Evolutionary conservation across 2,329 filamentous ascomycete genomes (phyloP).

Genomic region (Fusarium hainanense): DNA sequence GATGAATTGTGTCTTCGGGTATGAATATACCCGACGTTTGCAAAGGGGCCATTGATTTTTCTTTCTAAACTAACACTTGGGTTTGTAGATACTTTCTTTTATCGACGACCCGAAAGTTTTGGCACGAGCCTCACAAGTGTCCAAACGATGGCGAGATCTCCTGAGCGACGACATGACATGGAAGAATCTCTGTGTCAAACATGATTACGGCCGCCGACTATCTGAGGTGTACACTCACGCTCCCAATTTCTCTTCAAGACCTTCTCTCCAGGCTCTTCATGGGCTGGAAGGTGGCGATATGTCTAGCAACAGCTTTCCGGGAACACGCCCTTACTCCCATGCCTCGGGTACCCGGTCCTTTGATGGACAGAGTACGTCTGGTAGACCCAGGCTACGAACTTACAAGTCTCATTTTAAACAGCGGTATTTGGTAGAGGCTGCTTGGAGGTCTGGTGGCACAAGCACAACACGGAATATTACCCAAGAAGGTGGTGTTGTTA

Average conservation of each 20-base stretch:
- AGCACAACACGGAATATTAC: slow-evolving; percentile 89
- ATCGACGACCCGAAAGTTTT: slow-evolving; percentile 97
- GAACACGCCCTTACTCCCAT: slow-evolving; percentile 54
- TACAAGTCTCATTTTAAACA: slow-evolving; percentile 99
- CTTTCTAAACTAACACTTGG: not conserved
- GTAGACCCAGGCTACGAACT: slow-evolving; percentile 73
- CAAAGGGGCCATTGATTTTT: not conserved
- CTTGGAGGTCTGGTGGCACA: slow-evolving; percentile 92
- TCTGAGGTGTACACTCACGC: slow-evolving; percentile 61
- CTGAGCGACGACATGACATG: slow-evolving; percentile 97
- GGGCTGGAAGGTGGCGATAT: slow-evolving; percentile 54
- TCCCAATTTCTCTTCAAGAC: slow-evolving; percentile 46
- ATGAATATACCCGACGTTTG: slow-evolving; percentile 52
- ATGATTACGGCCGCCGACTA: slow-evolving; percentile 78
- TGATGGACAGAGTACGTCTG: slow-evolving; percentile 57
- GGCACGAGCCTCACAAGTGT: slow-evolving; percentile 95
- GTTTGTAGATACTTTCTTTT: slow-evolving; percentile 85
- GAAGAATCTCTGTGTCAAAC: slow-evolving; percentile 97
- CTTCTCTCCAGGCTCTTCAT: slow-evolving; percentile 47
- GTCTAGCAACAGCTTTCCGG: slow-evolving; percentile 57
- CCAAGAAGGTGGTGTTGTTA: slow-evolving; percentile 96
- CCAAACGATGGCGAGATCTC: slow-evolving; percentile 90
- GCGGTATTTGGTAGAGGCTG: slow-evolving; percentile 94
- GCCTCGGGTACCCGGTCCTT: slow-evolving; percentile 63
- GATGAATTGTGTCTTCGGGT: slow-evolving; percentile 93